Base-by-base conservation (phyloP, 192 early-diverging fungal genomes). In the Gamsiella multidivaricata region DNA sequence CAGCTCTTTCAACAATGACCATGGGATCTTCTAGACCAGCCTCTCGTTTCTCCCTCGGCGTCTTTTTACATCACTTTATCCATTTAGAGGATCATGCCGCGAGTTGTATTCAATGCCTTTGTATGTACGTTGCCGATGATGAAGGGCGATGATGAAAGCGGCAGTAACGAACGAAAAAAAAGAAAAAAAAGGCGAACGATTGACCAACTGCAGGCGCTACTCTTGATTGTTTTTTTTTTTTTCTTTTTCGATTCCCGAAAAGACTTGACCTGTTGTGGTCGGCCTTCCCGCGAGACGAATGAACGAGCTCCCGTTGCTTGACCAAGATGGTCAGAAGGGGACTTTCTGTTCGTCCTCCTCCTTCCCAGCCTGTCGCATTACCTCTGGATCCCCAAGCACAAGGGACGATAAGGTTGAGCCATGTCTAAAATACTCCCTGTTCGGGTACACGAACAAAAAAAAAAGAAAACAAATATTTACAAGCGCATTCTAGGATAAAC, bases 201-300 rank as follows among this genome's bases (percentile, higher is more conserved):
- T 5, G 45, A 18, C 15, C 6, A 55, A n/a, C n/a, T n/a, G n/a
- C n/a, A n/a, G n/a, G n/a, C n/a, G n/a, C n/a, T n/a, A n/a, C n/a
- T n/a, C n/a, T n/a, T n/a, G n/a, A n/a, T n/a, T n/a, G n/a, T n/a
- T n/a, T n/a, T n/a, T n/a, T n/a, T n/a, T 18, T 18, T 46, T 12
- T 46, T 18, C 3, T 36, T 53, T 53, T 46, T 63, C 34, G 61
- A 50, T 63, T 63, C 61, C 61, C 61, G 61, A 63, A 63, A 22
- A n/a, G 31, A 14, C 36, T 20, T 51, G 47, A 32, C 17, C 33
- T 18, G 2, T 51, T 26, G 33, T 52, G 10, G 45, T 41, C 39
- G 39, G 14, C n/a, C 45, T 46, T 46, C 45, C 45, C 45, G 45
- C 45, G n/a, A 46, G n/a, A 46, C 45, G n/a, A 46, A 5, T 5